Percentiles rank a stretch among this genome's conserved stretches.
phyloP scores from a whole-genome alignment of 305 asterid species.

The Fraxinus greggii region DNA sequence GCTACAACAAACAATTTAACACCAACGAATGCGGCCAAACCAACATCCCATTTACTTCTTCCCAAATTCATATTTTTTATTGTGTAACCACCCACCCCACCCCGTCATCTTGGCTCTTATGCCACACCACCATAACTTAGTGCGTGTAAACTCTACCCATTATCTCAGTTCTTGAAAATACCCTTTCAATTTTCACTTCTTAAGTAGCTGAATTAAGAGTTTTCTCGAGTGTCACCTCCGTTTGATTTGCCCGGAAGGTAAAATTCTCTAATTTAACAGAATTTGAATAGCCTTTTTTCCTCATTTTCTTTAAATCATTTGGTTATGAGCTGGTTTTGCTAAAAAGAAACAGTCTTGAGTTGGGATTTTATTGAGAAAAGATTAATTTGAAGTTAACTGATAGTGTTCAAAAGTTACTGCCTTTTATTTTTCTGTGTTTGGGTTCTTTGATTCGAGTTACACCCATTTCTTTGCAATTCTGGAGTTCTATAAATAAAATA shows the following conservation, averaged over 20 bases:
- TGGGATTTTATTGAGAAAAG: background rate
- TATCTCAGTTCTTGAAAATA: conserved; percentile 11
- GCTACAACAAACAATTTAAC: conserved; percentile 22
- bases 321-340: conserved; percentile 14
- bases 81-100: background rate
- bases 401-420: background rate
- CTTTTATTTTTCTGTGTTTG: conserved; percentile 5
- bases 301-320: background rate
- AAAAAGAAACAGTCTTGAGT: background rate
- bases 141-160: background rate
- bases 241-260: conserved; percentile 20
- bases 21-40: conserved; percentile 23
- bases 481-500: background rate
- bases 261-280: background rate
- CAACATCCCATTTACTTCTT: conserved; percentile 15
- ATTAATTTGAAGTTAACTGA: background rate
- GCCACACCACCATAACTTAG: conserved; percentile 21
- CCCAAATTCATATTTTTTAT: background rate
- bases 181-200: background rate
- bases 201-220: background rate
- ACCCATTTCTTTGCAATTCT: background rate
- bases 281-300: background rate
- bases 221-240: background rate
- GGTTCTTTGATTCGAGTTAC: background rate
- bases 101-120: conserved; percentile 22